These are phyloP conservation scores for Colletotrichum viniferum DNA, from an alignment of 2,329 filamentous ascomycete genomes.

Conservation along the genomic window DNA sequence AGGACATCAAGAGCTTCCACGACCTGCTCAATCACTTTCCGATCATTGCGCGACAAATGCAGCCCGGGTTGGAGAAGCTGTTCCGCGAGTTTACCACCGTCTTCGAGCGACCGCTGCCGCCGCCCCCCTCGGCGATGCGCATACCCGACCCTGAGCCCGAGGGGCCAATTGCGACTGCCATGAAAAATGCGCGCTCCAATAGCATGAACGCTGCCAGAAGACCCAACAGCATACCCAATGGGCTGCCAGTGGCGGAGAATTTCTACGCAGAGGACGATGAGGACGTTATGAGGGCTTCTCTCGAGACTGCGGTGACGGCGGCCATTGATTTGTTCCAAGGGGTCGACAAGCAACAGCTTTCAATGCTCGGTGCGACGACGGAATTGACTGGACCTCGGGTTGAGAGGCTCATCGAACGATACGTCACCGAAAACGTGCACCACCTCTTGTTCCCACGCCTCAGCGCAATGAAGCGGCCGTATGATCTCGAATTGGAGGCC, in stretches of 20 bases:
- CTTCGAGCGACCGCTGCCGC: constrained; percentile 83
- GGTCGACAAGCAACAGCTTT: constrained; percentile 95
- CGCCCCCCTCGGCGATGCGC: constrained; percentile 66
- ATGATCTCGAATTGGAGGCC: constrained; percentile 86
- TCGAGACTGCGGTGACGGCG: constrained; percentile 90
- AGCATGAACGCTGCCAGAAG: constrained; percentile 42
- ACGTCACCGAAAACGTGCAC: constrained; percentile 92
- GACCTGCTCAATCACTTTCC: constrained; percentile 92
- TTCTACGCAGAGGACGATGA: constrained; percentile 89
- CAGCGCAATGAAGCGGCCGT: constrained; percentile 75
- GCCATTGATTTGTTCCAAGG: constrained; percentile 96
- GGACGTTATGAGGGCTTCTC: constrained; percentile 82
- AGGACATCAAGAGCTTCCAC: constrained; percentile 88
- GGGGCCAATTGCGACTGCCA: constrained; percentile 58
- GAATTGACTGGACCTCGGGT: constrained; percentile 91
- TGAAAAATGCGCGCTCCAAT: constrained; percentile 59
- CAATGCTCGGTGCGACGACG: constrained; percentile 88
- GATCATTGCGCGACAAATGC: constrained; percentile 96
- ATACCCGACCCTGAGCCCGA: constrained; percentile 65
- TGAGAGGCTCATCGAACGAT: constrained; percentile 92
- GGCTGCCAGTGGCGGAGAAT: constrained; percentile 60
- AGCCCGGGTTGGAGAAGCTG: constrained; percentile 84
- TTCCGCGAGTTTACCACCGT: constrained; percentile 89
- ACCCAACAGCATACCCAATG: constrained; percentile 35
- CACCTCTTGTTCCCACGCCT: constrained; percentile 86